A percentile compares a stretch with the other conserved stretches of the same genome.
These are phyloP conservation scores for Cladophialophora yegresii DNA, from an alignment of 2,329 filamentous ascomycete species.

Conservation along the genomic window DNA sequence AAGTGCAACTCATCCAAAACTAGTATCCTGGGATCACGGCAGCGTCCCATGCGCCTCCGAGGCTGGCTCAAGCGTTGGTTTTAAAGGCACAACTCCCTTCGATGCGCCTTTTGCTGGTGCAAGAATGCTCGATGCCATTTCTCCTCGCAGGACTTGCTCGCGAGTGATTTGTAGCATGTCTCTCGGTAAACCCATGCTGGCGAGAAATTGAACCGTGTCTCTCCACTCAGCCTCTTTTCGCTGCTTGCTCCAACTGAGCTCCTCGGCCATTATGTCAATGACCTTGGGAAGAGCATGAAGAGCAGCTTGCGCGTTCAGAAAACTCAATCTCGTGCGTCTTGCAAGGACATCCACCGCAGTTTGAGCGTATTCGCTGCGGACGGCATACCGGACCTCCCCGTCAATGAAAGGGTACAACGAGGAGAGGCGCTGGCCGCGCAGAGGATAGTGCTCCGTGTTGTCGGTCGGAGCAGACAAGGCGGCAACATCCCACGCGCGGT, in stretches of 20 bases:
- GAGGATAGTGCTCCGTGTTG: slow-evolving; percentile 69
- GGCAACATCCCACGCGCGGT: slow-evolving; percentile 88
- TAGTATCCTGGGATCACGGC: slow-evolving; percentile 9
- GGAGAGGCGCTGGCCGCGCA: slow-evolving; percentile 77
- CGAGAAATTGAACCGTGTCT: slow-evolving; percentile 62
- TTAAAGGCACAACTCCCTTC: slow-evolving; percentile 19
- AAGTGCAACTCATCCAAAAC: neutral
- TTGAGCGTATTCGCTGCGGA: slow-evolving; percentile 86
- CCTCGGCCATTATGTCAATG: slow-evolving; percentile 85
- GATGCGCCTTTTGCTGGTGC: slow-evolving; percentile 18
- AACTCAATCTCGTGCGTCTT: slow-evolving; percentile 79
- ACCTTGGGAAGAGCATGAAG: slow-evolving; percentile 80
- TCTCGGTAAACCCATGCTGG: slow-evolving; percentile 63
- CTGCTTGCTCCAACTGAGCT: slow-evolving; percentile 73
- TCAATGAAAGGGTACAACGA: slow-evolving; percentile 89
- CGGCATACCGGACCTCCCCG: slow-evolving; percentile 85
- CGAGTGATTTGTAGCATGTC: slow-evolving; percentile 57
- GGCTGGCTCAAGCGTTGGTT: slow-evolving; percentile 17
- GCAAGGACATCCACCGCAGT: slow-evolving; percentile 87
- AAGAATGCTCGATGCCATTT: slow-evolving; percentile 12
- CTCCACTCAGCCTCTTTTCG: slow-evolving; percentile 80
- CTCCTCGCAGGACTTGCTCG: slow-evolving; percentile 52
- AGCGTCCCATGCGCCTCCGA: slow-evolving; percentile 17
- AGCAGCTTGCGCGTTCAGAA: slow-evolving; percentile 87
- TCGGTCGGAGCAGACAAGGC: slow-evolving; percentile 76